Conservation (phyloP, 768 basidiomycete genomes). For the Tulasnella sp. region DNA sequence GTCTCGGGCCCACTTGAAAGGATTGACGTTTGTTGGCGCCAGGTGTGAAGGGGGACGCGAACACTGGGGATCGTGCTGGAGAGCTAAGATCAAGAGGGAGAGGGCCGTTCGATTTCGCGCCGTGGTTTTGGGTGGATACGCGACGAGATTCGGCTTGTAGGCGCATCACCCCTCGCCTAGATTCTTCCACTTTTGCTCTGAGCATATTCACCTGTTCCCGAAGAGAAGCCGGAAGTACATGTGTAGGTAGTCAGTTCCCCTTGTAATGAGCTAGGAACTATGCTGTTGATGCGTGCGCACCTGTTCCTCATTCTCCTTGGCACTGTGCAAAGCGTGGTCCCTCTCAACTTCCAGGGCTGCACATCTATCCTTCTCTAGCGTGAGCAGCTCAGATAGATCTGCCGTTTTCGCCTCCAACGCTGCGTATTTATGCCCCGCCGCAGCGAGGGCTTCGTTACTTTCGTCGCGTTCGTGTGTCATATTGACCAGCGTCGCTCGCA, state of each 20-base stretch:
- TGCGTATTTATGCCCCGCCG: slow-evolving; percentile 53
- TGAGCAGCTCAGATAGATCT: slow-evolving; percentile 31
- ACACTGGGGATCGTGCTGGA: slow-evolving; percentile 31
- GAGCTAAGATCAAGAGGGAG: slow-evolving; percentile 40
- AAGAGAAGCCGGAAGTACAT: background rate
- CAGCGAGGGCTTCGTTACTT: slow-evolving; percentile 41
- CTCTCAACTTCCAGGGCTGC: slow-evolving; percentile 20
- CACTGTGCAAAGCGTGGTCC: slow-evolving; percentile 24
- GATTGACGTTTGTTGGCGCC: slow-evolving; percentile 52
- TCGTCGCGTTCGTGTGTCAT: slow-evolving; percentile 65
- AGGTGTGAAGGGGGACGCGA: slow-evolving; percentile 31
- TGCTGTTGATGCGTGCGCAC: background rate
- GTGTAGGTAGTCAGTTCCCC: background rate
- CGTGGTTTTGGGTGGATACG: slow-evolving; percentile 2
- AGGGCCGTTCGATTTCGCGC: slow-evolving; percentile 38
- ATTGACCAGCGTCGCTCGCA: slow-evolving; percentile 53
- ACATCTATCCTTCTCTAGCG: slow-evolving; percentile 5
- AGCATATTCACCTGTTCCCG: slow-evolving; percentile 50
- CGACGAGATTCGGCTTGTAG: slow-evolving; percentile 57
- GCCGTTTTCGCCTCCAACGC: slow-evolving; percentile 41
- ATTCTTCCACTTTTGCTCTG: slow-evolving; percentile 78
- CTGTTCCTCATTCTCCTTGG: slow-evolving; percentile 56
- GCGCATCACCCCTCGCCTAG: slow-evolving; percentile 71
- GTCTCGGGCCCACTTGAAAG: slow-evolving; percentile 18
- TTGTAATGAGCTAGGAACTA: background rate